Evolutionary conservation across 2,329 filamentous ascomycete species (phyloP).

Genomic region (Botryotinia globosa): DNA sequence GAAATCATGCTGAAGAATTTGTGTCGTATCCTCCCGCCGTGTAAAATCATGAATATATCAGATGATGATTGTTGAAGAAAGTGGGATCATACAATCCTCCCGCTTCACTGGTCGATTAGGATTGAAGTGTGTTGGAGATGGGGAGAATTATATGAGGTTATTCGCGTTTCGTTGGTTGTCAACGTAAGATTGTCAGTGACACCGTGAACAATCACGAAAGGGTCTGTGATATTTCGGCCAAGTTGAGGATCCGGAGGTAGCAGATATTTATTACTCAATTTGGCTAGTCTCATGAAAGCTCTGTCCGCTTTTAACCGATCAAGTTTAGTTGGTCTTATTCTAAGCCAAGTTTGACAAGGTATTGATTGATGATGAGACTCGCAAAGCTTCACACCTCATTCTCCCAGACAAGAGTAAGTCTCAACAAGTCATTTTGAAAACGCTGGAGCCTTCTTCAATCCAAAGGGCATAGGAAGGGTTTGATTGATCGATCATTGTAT

Average conservation of each 20-base stretch:
- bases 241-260: not conserved
- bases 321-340: not conserved
- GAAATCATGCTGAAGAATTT: not conserved
- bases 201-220: not conserved
- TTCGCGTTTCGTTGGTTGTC: slow-evolving; percentile 1
- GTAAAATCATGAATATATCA: not conserved
- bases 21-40: not conserved
- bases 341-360: slow-evolving; percentile 6
- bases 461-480: not conserved
- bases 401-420: slow-evolving; percentile 14
- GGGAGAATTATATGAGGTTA: not conserved
- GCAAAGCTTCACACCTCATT: slow-evolving; percentile 18
- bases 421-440: not conserved
- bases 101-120: not conserved
- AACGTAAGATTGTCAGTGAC: not conserved
- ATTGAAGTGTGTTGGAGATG: not conserved
- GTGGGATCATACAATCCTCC: not conserved
- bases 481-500: not conserved
- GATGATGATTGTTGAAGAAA: not conserved
- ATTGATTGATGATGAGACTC: slow-evolving; percentile 14
- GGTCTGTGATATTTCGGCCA: not conserved
- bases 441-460: not conserved
- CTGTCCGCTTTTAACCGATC: not conserved
- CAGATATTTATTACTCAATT: not conserved
- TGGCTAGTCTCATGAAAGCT: not conserved